phyloP scores from a whole-genome alignment of 257 asterid species.

The Pogostemon cablin region DNA sequence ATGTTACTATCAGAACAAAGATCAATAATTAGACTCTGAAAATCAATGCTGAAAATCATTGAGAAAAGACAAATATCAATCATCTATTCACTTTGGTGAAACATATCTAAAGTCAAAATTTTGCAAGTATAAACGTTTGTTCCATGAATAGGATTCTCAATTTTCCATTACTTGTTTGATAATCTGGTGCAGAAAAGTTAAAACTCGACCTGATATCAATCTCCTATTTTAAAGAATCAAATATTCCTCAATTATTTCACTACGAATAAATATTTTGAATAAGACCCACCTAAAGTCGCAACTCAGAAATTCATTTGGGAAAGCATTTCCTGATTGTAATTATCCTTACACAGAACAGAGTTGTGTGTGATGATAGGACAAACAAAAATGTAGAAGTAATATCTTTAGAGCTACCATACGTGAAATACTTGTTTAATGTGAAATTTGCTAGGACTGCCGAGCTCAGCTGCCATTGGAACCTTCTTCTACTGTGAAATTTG shows the following conservation, averaged over 20 bases:
- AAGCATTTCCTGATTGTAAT: neutral
- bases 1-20: constrained; percentile 8
- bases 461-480: constrained; percentile 55
- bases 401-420: neutral
- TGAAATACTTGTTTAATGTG: neutral
- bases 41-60: neutral
- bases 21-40: constrained; percentile 5
- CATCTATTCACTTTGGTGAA: neutral
- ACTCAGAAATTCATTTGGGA: neutral
- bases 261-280: neutral
- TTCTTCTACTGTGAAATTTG: constrained; percentile 46
- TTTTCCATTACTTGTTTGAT: neutral
- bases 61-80: neutral
- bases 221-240: neutral
- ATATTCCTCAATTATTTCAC: neutral
- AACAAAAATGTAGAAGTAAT: neutral
- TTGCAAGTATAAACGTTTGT: constrained; percentile 8
- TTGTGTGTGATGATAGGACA: neutral
- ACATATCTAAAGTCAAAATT: neutral
- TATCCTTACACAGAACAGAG: neutral
- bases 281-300: neutral
- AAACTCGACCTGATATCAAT: neutral
- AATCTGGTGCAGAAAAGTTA: neutral
- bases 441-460: neutral
- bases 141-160: neutral